A percentile compares a stretch with the other conserved stretches of the same genome.
phyloP scores from a whole-genome alignment of 2,329 filamentous ascomycete species.

The Alternaria tenuissima region DNA sequence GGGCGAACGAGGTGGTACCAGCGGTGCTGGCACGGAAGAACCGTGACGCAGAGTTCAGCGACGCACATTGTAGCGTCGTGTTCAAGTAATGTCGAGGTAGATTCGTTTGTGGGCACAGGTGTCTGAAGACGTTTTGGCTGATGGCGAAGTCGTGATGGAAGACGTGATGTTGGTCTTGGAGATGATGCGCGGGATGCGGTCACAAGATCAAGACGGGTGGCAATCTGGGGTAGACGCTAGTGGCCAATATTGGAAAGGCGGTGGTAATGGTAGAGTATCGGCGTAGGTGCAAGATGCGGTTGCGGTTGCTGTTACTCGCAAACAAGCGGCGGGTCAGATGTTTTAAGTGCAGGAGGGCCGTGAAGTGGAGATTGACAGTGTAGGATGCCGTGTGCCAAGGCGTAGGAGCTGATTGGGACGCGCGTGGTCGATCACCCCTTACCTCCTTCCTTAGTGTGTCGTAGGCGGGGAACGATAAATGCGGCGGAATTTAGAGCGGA shows the following conservation, averaged over 20 bases:
- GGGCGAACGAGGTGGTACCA: conserved; percentile 59
- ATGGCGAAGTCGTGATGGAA: conserved; percentile 35
- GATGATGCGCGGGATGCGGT: conserved; percentile 16
- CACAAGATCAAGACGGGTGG: conserved; percentile 32
- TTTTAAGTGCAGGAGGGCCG: conserved; percentile 34
- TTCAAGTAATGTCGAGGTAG: conserved; percentile 41
- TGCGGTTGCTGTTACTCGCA: conserved; percentile 5
- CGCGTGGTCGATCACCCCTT: conserved; percentile 25
- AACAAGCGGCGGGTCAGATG: conserved; percentile 22
- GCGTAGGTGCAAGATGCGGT: conserved; percentile 18
- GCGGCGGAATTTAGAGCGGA: conserved; percentile 26
- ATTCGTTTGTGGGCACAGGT: conserved; percentile 29
- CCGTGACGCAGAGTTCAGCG: conserved; percentile 59
- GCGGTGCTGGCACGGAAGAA: conserved; percentile 57
- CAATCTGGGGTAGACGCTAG: conserved; percentile 34
- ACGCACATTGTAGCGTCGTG: conserved; percentile 55
- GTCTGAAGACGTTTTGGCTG: conserved; percentile 27
- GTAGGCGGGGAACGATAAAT: conserved; percentile 23
- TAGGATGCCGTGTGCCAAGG: conserved; percentile 37
- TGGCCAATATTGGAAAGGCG: conserved; percentile 28
- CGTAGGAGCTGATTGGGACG: conserved; percentile 35
- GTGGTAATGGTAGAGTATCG: conserved; percentile 12
- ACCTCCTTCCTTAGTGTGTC: conserved; percentile 18
- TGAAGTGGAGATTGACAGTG: conserved; percentile 23
- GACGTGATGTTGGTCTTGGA: conserved; percentile 18